Percentiles rank a stretch among this genome's conserved stretches.
These are phyloP conservation scores for Bocquillonia castaneifolia DNA, from an alignment of 441 rosid genomes.

Conservation along the genomic window DNA sequence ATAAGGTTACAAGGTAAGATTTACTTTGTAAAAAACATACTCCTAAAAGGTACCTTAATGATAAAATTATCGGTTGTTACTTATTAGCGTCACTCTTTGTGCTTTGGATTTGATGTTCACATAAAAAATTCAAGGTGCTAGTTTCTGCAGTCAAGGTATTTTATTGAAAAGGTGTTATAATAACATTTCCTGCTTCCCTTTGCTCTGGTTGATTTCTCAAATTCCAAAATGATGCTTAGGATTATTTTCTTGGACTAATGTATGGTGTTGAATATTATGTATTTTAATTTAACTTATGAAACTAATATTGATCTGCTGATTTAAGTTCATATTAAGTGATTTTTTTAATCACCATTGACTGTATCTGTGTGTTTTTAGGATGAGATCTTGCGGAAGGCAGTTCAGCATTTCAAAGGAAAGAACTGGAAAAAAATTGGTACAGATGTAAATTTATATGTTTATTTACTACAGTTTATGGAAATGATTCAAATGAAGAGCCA, in stretches of 20 bases:
- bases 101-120: background rate
- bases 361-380: conserved; percentile 46
- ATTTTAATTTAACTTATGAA: background rate
- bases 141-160: background rate
- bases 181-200: background rate
- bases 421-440: conserved; percentile 99
- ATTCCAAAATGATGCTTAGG: background rate
- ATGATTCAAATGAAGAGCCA: no score
- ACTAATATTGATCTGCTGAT: background rate
- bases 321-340: background rate
- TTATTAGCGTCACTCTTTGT: background rate
- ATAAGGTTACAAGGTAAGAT: no score
- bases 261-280: background rate
- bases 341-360: conserved; percentile 5
- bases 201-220: background rate
- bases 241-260: background rate
- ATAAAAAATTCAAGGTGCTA: background rate
- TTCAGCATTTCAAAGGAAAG: conserved; percentile 91
- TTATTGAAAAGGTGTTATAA: no score
- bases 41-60: no score
- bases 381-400: conserved; percentile 85
- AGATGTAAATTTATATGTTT: conserved; percentile 5
- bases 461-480: no score
- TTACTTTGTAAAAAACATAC: no score
- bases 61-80: no score